These are phyloP conservation scores for Volvox carteri DNA, from an alignment of 163 green algal species.

Conservation along the genomic window DNA sequence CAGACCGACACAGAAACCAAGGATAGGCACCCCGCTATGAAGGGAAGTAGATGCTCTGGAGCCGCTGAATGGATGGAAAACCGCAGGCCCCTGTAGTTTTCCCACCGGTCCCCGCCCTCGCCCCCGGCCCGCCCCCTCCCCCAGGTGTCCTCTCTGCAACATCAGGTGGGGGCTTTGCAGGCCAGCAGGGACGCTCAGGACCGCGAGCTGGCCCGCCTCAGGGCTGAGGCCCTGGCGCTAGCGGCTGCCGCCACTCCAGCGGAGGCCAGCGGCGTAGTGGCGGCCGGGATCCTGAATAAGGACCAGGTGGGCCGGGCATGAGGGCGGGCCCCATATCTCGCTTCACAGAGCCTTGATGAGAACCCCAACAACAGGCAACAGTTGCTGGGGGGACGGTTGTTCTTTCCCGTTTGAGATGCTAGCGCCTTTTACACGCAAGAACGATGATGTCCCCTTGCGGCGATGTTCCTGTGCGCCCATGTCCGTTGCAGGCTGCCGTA, in stretches of 20 bases:
- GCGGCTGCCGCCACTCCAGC: slow-evolving; percentile 37
- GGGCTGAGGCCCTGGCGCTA: slow-evolving; percentile 64
- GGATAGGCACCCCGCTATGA: too few species aligned
- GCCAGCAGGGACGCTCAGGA: slow-evolving; percentile 62
- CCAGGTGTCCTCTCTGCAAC: slow-evolving; percentile 72
- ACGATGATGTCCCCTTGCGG: too few species aligned
- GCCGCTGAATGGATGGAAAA: too few species aligned
- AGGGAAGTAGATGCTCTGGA: too few species aligned
- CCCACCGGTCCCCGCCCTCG: neutral
- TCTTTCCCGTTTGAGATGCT: too few species aligned
- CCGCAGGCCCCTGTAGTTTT: too few species aligned
- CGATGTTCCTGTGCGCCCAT: too few species aligned
- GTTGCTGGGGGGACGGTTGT: too few species aligned
- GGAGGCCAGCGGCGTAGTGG: neutral
- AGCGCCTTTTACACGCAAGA: too few species aligned
- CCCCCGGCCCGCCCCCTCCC: neutral
- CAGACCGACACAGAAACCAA: too few species aligned
- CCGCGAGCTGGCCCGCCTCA: slow-evolving; percentile 65
- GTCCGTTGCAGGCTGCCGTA: neutral
- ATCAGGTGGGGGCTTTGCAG: slow-evolving; percentile 72
- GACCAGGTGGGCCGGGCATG: slow-evolving; percentile 49
- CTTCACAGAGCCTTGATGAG: neutral
- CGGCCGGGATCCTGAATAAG: neutral
- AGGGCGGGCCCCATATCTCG: too few species aligned
- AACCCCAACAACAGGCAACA: too few species aligned